Conservation (phyloP, 139 green algal genomes). For the Diplosphaera chodatii region DNA sequence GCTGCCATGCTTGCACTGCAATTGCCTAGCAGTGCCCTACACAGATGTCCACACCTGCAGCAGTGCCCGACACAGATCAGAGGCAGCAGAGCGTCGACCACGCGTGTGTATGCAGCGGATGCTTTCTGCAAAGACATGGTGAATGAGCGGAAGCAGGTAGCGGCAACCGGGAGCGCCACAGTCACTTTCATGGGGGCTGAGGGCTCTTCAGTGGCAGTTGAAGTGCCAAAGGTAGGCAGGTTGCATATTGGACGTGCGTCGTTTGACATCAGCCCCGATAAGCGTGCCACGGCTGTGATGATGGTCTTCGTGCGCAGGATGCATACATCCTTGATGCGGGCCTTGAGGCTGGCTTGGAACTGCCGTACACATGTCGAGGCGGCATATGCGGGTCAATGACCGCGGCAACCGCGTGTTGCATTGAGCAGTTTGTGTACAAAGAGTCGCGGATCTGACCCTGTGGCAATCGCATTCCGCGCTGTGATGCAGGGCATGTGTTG, state of each 20-base stretch:
- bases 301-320: conserved; percentile 33
- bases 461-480: background rate
- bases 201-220: conserved; percentile 39
- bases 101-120: conserved; percentile 1
- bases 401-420: too few relatives aligned
- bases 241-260: too few relatives aligned
- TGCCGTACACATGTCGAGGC: conserved; percentile 83
- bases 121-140: conserved; percentile 71
- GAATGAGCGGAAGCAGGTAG: conserved; percentile 18
- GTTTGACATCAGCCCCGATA: too few relatives aligned
- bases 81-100: background rate
- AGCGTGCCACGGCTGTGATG: too few relatives aligned
- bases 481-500: conserved; percentile 69
- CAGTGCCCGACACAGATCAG: background rate
- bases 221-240: conserved; percentile 36
- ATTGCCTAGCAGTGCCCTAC: background rate
- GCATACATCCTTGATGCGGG: conserved; percentile 87
- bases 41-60: background rate
- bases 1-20: background rate
- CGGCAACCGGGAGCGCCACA: conserved; percentile 42
- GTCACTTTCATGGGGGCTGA: conserved; percentile 61
- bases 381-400: conserved; percentile 58
- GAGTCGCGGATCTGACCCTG: too few relatives aligned
- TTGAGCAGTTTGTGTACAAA: too few relatives aligned
- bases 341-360: conserved; percentile 76